These are phyloP conservation scores for Rhamnella rubrinervis DNA, from an alignment of 331 rosid genomes.

Conservation along the genomic window DNA sequence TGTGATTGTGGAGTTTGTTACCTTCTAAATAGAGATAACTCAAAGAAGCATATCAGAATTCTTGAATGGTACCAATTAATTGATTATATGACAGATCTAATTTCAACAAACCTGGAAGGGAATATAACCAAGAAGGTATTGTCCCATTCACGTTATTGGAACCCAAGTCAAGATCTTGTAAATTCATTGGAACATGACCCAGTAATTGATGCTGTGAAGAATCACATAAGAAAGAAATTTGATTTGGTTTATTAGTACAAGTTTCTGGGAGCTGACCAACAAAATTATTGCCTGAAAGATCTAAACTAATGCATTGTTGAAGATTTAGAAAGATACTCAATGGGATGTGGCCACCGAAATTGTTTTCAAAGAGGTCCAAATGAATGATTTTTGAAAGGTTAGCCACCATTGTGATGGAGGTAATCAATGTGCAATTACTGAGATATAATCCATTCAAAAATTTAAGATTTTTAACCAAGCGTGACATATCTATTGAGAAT, in stretches of 20 bases:
- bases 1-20: background rate
- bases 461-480: background rate
- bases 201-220: background rate
- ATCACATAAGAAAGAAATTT: background rate
- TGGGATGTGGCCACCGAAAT: conserved; percentile 20
- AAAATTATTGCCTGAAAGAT: background rate
- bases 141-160: background rate
- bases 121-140: background rate
- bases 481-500: background rate
- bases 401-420: background rate
- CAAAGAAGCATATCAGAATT: background rate
- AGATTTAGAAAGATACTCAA: conserved; percentile 5
- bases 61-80: background rate
- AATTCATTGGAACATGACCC: background rate
- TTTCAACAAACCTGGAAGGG: background rate
- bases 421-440: background rate
- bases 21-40: background rate
- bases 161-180: background rate
- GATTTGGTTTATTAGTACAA: background rate
- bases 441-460: background rate
- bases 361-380: background rate
- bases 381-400: background rate
- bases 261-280: background rate
- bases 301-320: background rate
- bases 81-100: background rate